These are phyloP conservation scores for Protomyces inundatus DNA, from an alignment of 1,139 yeast genomes.

Conservation along the genomic window DNA sequence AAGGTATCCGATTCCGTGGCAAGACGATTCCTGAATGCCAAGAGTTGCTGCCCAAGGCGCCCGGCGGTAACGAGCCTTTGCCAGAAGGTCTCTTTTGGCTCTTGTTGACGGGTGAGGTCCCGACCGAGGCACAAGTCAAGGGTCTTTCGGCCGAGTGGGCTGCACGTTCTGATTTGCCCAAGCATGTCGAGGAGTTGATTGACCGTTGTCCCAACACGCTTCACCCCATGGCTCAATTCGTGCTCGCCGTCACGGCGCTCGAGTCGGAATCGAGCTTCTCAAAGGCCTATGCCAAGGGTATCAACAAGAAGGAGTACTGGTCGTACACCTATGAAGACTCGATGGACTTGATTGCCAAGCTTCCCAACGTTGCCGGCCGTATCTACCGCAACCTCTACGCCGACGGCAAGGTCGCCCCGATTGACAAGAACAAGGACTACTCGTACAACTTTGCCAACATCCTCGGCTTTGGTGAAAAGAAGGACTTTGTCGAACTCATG, in stretches of 20 bases:
- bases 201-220: slow-evolving; percentile 54
- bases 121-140: slow-evolving; percentile 52
- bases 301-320: slow-evolving; percentile 64
- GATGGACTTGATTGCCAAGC: slow-evolving; percentile 79
- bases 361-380: slow-evolving; percentile 89
- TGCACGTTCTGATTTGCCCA: slow-evolving; percentile 54
- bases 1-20: slow-evolving; percentile 99
- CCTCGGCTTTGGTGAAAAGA: slow-evolving; percentile 75
- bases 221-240: slow-evolving; percentile 69
- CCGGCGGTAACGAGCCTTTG: slow-evolving; percentile 64
- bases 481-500: slow-evolving; percentile 82
- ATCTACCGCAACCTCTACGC: slow-evolving; percentile 86
- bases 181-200: slow-evolving; percentile 49
- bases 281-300: slow-evolving; percentile 64
- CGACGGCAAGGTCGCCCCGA: slow-evolving; percentile 65
- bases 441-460: slow-evolving; percentile 82
- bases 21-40: slow-evolving; percentile 93
- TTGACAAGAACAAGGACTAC: slow-evolving; percentile 77
- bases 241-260: slow-evolving; percentile 60
- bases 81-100: slow-evolving; percentile 65
- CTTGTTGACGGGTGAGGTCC: slow-evolving; percentile 57
- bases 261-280: slow-evolving; percentile 58
- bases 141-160: slow-evolving; percentile 54
- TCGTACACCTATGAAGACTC: slow-evolving; percentile 86
- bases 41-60: slow-evolving; percentile 85